Evolutionary conservation across 2,329 filamentous ascomycete species (phyloP).

Genomic region (Aspergillus sp.): DNA sequence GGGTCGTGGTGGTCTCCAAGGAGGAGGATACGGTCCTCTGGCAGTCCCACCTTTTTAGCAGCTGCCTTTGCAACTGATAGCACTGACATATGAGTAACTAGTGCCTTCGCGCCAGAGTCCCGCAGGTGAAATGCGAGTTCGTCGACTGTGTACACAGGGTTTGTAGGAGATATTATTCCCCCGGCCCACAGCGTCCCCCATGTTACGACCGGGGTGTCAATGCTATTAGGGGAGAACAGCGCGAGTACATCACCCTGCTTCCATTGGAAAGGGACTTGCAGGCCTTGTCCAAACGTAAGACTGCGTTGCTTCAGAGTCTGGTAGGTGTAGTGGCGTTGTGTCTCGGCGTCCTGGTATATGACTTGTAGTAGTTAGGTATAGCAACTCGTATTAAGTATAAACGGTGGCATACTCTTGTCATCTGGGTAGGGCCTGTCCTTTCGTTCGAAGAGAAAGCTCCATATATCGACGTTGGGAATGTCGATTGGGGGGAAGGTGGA

Average conservation of each 20-base stretch:
- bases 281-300: constrained; percentile 74
- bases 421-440: constrained; percentile 66
- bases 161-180: constrained; percentile 76
- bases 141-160: constrained; percentile 79
- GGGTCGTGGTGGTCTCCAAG: constrained; percentile 65
- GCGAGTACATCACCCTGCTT: constrained; percentile 78
- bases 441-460: constrained; percentile 73
- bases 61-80: constrained; percentile 67
- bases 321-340: constrained; percentile 69
- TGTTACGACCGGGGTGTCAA: constrained; percentile 75
- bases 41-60: constrained; percentile 67
- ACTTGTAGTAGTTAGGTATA: not conserved
- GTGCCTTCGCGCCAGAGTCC: constrained; percentile 70
- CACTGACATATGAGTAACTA: constrained; percentile 71
- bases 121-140: constrained; percentile 83
- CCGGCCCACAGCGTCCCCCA: constrained; percentile 84
- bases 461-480: constrained; percentile 75
- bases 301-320: constrained; percentile 64
- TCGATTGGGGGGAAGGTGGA: constrained; percentile 65
- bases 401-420: constrained; percentile 57
- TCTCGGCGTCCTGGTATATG: constrained; percentile 69
- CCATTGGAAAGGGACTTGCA: constrained; percentile 74
- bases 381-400: constrained; percentile 36
- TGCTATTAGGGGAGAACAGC: constrained; percentile 80
- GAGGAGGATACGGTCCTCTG: constrained; percentile 70